Base-by-base conservation (phyloP, 2,329 filamentous ascomycete species). In the Cladophialophora immunda region DNA sequence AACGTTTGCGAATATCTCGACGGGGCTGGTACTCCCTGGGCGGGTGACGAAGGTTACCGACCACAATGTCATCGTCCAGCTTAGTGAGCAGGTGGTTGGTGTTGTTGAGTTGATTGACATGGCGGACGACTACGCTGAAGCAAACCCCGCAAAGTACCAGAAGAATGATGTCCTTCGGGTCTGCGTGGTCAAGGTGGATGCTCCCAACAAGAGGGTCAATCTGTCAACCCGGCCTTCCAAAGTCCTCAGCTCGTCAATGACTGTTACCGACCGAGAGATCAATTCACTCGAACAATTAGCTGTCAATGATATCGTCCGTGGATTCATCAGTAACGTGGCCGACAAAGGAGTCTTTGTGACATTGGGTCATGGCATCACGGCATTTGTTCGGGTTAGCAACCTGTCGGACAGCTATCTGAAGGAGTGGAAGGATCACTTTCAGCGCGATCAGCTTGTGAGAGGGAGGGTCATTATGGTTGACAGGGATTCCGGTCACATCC, bases 401-500 rank as follows among this genome's bases (percentile, higher is more conserved):
- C 85, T 99, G 15, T 97, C 94, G 0, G 95, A 99, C 77, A 86
- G 88, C 7, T 99, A 90, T 77, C 81, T 99, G 74, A 98, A 98
- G 79, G 92, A 98, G 68, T 99, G 95, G 95, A 96, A 97, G 81
- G 88, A 92, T 38, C 84, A 90, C 53, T 97, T 94, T 80, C 89
- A 95, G 74, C 82, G 94, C 56, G 93, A 97, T 74, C 93, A 98
- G 79, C 85, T 99, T 5, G 93, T 99, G 62, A 93, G 91, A 78
- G 95, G 93, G 59, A 92, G 94, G 70, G 85, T 99, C 67, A 87
- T 91, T 55, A 83, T 88, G 2, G 86, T 94, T 29, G 91, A 97
- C 73, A 74, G 84, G 5, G 83, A 85, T 41, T 83, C 88, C 29
- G 88, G 89, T 65, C 92, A 93, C 73, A 81, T 97, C 30, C 92